These are phyloP conservation scores for Colletotrichum paranaense DNA, from an alignment of 2,329 filamentous ascomycete species.

Conservation along the genomic window DNA sequence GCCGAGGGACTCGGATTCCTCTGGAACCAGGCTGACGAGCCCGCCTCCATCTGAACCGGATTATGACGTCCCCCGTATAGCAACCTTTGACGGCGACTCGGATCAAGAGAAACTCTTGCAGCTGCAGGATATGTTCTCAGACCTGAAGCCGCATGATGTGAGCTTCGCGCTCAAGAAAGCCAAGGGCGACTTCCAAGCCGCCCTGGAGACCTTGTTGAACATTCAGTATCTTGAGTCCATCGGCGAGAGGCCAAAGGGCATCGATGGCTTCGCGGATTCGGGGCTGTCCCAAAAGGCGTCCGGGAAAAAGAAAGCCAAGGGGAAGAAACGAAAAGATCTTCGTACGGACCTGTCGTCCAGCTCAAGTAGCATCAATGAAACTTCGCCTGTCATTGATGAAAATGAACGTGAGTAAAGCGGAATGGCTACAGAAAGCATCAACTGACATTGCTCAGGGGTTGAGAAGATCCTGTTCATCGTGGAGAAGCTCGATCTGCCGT, in stretches of 20 bases:
- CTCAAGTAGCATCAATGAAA: constrained; percentile 29
- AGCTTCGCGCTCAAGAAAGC: constrained; percentile 74
- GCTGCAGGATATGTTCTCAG: constrained; percentile 78
- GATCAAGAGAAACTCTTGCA: constrained; percentile 71
- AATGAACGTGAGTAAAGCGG: constrained; percentile 13
- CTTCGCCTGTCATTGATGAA: constrained; percentile 15
- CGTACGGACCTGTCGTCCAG: constrained; percentile 27
- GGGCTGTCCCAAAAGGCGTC: constrained; percentile 50
- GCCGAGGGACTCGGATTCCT: constrained; percentile 44
- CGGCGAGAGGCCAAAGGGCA: constrained; percentile 72
- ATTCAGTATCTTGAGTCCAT: constrained; percentile 80
- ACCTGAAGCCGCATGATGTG: constrained; percentile 74
- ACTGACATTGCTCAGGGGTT: constrained; percentile 40
- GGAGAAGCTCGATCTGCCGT: constrained; percentile 54
- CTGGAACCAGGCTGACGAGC: constrained; percentile 39
- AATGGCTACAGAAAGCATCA: no score
- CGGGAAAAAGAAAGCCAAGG: constrained; percentile 43
- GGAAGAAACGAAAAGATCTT: constrained; percentile 46
- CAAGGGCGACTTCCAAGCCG: constrained; percentile 72
- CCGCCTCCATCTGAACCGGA: constrained; percentile 28
- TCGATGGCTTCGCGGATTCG: constrained; percentile 82
- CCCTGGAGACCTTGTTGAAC: constrained; percentile 85
- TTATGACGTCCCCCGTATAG: constrained; percentile 33
- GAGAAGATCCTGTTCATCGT: constrained; percentile 58
- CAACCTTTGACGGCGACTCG: constrained; percentile 52